Evolutionary conservation across 768 basidiomycete species (phyloP).

Genomic region (Gloeopeniophorella convolvens): DNA sequence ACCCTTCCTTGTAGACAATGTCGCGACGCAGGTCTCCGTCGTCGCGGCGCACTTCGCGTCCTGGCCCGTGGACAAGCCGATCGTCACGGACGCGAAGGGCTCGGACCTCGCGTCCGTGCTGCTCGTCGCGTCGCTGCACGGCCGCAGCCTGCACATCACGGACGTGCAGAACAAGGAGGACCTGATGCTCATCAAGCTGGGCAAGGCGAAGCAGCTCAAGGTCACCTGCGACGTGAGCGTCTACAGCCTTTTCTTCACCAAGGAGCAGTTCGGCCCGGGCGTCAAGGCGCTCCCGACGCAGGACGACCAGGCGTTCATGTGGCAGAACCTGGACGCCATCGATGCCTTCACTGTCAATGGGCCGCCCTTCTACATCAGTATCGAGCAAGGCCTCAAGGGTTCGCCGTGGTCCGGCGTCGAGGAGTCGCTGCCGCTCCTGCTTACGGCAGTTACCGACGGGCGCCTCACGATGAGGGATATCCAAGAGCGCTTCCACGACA

Average conservation of each 20-base stretch:
- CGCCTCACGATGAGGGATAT: conserved; percentile 80
- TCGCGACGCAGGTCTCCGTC: conserved; percentile 55
- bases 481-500: conserved; percentile 78
- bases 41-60: conserved; percentile 83
- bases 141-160: conserved; percentile 82
- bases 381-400: conserved; percentile 50
- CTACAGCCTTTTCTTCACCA: conserved; percentile 84
- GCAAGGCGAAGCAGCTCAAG: conserved; percentile 89
- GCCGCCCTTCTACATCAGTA: conserved; percentile 71
- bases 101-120: conserved; percentile 91
- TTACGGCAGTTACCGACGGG: conserved; percentile 78
- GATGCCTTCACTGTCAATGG: conserved; percentile 89
- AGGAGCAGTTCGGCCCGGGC: conserved; percentile 55
- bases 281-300: conserved; percentile 58
- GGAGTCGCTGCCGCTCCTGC: conserved; percentile 80
- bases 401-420: conserved; percentile 75
- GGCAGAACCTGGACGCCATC: conserved; percentile 77
- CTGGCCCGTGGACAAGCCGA: conserved; percentile 90
- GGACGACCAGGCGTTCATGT: conserved; percentile 76
- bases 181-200: conserved; percentile 82
- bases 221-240: conserved; percentile 96
- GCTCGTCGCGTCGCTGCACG: conserved; percentile 88
- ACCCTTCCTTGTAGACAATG: conserved; percentile 51
- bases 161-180: conserved; percentile 86
- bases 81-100: conserved; percentile 88